Percentiles rank a stretch among this genome's conserved stretches.
These are phyloP conservation scores for Neonectria neomacrospora DNA, from an alignment of 2,329 filamentous ascomycete genomes.

Conservation along the genomic window DNA sequence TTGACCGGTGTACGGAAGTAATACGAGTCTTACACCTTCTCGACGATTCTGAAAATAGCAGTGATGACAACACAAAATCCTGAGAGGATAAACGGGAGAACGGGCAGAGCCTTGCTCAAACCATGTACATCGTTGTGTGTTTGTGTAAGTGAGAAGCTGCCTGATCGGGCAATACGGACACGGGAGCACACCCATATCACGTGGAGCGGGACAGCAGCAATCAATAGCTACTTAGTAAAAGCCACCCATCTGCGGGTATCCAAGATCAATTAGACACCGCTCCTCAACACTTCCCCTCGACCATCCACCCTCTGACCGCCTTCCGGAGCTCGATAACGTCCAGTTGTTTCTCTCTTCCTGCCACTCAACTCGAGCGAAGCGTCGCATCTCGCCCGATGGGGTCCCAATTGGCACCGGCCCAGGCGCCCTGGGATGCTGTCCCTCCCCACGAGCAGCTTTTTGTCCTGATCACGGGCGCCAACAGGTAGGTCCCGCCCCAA, in stretches of 20 bases:
- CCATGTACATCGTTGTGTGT: not conserved
- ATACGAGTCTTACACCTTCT: not conserved
- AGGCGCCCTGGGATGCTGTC: conserved; percentile 51
- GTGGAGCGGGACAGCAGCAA: conserved; percentile 18
- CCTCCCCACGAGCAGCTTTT: conserved; percentile 61
- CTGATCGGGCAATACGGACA: not conserved
- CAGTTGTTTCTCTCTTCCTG: not conserved
- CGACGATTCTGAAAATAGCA: not conserved
- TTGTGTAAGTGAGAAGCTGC: conserved; percentile 1
- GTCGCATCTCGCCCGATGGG: conserved; percentile 26
- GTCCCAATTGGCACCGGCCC: conserved; percentile 35
- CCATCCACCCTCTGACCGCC: not conserved
- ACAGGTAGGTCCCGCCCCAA: conserved; percentile 70
- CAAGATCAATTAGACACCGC: conserved; percentile 12
- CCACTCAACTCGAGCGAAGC: not conserved
- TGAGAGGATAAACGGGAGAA: not conserved
- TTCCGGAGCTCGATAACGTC: not conserved
- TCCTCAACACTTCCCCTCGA: not conserved
- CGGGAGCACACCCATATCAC: conserved; percentile 9
- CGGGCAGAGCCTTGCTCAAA: not conserved
- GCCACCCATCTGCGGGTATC: not conserved
- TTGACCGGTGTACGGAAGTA: not conserved
- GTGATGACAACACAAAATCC: not conserved
- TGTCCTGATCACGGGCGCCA: conserved; percentile 85
- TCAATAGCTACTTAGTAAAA: not conserved